phyloP scores from a whole-genome alignment of 257 asterid species.

The Solanum virginianum region DNA sequence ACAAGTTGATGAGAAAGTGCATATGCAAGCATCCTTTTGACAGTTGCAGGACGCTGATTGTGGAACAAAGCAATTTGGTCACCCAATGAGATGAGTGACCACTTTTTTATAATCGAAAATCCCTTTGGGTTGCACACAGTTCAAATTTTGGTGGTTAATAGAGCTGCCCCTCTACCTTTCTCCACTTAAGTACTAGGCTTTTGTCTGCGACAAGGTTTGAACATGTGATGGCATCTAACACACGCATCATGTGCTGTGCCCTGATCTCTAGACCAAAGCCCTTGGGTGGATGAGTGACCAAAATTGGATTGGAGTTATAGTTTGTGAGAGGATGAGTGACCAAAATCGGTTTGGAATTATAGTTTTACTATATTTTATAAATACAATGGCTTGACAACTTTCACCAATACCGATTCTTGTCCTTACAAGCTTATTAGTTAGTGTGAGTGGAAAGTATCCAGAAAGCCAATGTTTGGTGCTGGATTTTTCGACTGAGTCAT shows the following conservation, averaged over 20 bases:
- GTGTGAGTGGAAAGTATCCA: neutral
- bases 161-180: neutral
- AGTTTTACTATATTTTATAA: neutral
- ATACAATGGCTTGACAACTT: neutral
- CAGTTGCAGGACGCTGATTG: neutral
- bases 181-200: neutral
- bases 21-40: neutral
- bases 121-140: neutral
- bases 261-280: neutral
- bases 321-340: neutral
- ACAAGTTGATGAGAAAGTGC: neutral
- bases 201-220: neutral
- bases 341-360: neutral
- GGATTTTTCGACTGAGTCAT: neutral
- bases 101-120: neutral
- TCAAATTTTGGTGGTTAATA: neutral
- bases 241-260: neutral
- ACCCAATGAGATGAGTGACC: neutral
- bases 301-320: neutral
- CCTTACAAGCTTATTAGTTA: neutral
- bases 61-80: neutral
- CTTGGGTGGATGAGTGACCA: neutral
- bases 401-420: neutral
- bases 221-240: neutral
- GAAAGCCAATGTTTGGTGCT: neutral